Base-by-base conservation (phyloP, 805 yeast genomes). In the Candida verbasci region DNA sequence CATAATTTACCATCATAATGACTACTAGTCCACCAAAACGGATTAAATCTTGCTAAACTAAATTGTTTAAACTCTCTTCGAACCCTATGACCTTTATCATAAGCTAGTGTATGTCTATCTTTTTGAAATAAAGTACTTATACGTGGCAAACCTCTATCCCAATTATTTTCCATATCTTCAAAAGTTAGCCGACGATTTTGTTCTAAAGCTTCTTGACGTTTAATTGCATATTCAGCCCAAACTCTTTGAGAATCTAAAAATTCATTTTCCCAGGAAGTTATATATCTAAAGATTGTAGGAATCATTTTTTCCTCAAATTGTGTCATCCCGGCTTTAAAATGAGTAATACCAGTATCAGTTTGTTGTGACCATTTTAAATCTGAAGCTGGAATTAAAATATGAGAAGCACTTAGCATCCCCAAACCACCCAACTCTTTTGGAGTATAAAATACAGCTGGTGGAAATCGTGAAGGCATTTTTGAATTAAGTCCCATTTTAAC, bases 141-240 rank as follows among this genome's bases (percentile, higher is more conserved):
- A 52, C 99, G 76, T 0, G 99, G 99, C 43, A 93, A 70, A 53
- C 99, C 99, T 53, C 97, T 70, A 52, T 93, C 96, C 97, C 97
- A 93, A 40, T 82, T 80, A 17, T 81, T 89, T 60, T 91, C 97
- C 56, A 93, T 69, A 52, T 93, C 98, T 56, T 93, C 99, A 50
- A 86, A 82, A 0, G 95, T 84, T 26, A 93, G 60, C 27, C 97
- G 75, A 18, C 96, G 78, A 48, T 87, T 85, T 47, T 86, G 87
- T 48, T 82, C 85, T 18, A 76, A 64, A 1, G 97, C 97, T 51
- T 86, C 96, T 42, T 78, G 82, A 32, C 97, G 72, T 54, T 87
- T 88, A 39, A 84, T 75, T 1, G 96, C 93, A 62, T 89, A 93
- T 46, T 93, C 99, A 0, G 95, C 87, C 99, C 99, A 93, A 3